Evolutionary conservation across 352 stramenopile species (phyloP).

Genomic region (Hyaloperonospora brassicae): DNA sequence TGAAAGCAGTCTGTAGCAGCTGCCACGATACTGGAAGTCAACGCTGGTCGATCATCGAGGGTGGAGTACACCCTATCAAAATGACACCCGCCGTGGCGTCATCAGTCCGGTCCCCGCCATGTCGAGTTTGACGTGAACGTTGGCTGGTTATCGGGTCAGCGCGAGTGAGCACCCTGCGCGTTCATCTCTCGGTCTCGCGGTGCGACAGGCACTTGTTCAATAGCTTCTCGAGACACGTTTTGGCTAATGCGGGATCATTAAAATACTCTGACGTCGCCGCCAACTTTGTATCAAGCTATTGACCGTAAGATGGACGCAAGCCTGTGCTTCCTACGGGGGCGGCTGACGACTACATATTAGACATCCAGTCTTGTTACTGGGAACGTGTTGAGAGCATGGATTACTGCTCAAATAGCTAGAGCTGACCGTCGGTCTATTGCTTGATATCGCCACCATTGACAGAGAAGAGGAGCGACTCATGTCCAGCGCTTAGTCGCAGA

Average conservation of each 20-base stretch:
- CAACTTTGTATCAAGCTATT: conserved; percentile 43
- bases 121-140: background rate
- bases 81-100: conserved; percentile 43
- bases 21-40: conserved; percentile 11
- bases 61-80: conserved; percentile 37
- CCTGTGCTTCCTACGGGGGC: conserved; percentile 35
- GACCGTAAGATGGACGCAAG: conserved; percentile 41
- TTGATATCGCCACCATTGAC: conserved; percentile 27
- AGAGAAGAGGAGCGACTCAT: background rate
- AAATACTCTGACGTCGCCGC: conserved; percentile 51
- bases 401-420: conserved; percentile 50
- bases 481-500: too few relatives aligned
- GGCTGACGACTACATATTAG: conserved; percentile 27
- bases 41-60: conserved; percentile 42
- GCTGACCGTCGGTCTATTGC: conserved; percentile 34
- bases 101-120: background rate
- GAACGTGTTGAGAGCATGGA: conserved; percentile 48
- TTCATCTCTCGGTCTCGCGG: background rate
- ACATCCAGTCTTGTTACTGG: conserved; percentile 54
- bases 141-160: background rate
- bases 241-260: conserved; percentile 32
- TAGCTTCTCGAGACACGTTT: conserved; percentile 41
- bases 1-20: conserved; percentile 34
- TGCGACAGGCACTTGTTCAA: conserved; percentile 34
- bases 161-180: too few relatives aligned